These are phyloP conservation scores for Neofusicoccum parvum DNA, from an alignment of 2,329 filamentous ascomycete species.

Conservation along the genomic window DNA sequence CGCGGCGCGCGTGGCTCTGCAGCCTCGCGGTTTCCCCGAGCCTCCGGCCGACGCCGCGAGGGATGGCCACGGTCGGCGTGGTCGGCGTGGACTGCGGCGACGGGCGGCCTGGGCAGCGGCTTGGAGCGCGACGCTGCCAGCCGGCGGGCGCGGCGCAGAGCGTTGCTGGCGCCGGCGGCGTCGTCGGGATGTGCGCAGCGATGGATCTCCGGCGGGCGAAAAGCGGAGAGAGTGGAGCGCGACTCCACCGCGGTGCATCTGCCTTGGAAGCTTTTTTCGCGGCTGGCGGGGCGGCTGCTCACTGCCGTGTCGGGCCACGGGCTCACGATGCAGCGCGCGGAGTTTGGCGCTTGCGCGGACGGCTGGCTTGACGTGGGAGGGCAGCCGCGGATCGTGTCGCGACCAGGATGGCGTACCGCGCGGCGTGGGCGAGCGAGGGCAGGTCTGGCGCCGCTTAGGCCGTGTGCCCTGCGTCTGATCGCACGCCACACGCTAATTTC, in stretches of 20 bases:
- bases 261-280: conserved; percentile 10
- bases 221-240: conserved; percentile 15
- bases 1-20: not conserved
- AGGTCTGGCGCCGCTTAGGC: not conserved
- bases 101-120: not conserved
- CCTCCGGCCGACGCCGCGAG: not conserved
- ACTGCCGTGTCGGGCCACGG: no score
- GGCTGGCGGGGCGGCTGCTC: not conserved
- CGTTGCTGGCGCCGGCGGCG: not conserved
- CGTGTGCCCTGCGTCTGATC: conserved; percentile 4
- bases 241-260: conserved; percentile 9
- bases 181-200: conserved; percentile 12
- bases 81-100: not conserved
- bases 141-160: not conserved
- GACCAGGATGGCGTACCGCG: not conserved
- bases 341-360: not conserved
- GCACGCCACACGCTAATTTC: conserved; percentile 2
- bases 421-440: not conserved
- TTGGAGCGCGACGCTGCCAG: not conserved
- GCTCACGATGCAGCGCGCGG: not conserved
- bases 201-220: conserved; percentile 15
- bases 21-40: not conserved
- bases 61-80: no score
- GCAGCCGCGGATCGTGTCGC: conserved; percentile 2
- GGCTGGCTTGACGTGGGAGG: conserved; percentile 1